Percentiles rank a stretch among this genome's conserved stretches.
phyloP scores from a whole-genome alignment of 345 rosid species.

The Euphorbia peplus region DNA sequence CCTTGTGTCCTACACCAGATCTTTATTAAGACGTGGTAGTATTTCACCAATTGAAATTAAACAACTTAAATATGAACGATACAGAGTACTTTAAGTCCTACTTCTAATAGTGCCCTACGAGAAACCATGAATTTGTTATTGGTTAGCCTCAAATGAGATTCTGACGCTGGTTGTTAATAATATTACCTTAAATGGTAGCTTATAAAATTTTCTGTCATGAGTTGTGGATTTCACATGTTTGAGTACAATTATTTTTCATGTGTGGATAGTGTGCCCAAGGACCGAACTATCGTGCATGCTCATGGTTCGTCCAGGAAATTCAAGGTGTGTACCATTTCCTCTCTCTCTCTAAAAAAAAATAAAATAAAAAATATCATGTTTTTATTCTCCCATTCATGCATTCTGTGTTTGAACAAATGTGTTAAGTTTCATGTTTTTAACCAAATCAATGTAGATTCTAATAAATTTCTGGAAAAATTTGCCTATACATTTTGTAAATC shows the following conservation, averaged over 20 bases:
- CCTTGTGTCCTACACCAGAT: too few species aligned
- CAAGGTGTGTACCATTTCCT: slow-evolving; percentile 40
- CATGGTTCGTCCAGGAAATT: slow-evolving; percentile 35
- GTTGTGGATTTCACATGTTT: neutral
- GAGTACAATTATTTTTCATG: slow-evolving; percentile 11
- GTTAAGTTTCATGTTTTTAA: neutral
- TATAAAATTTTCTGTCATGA: too few species aligned
- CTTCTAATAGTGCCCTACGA: neutral
- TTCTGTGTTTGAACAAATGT: neutral
- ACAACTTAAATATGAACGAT: neutral
- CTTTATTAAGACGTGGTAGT: neutral
- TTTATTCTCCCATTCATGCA: neutral
- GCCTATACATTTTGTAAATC: neutral
- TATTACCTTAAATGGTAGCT: too few species aligned
- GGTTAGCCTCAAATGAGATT: too few species aligned
- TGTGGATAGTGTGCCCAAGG: slow-evolving; percentile 42
- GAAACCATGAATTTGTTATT: neutral
- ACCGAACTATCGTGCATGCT: slow-evolving; percentile 26
- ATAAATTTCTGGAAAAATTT: neutral
- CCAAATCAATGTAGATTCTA: too few species aligned
- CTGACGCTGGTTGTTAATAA: neutral
- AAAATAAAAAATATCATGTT: neutral
- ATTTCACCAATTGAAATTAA: neutral
- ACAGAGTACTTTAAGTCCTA: neutral
- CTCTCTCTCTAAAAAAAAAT: too few species aligned